Conservation (phyloP, 202 grass and related monocot species). For the Brachypodium distachyon region DNA sequence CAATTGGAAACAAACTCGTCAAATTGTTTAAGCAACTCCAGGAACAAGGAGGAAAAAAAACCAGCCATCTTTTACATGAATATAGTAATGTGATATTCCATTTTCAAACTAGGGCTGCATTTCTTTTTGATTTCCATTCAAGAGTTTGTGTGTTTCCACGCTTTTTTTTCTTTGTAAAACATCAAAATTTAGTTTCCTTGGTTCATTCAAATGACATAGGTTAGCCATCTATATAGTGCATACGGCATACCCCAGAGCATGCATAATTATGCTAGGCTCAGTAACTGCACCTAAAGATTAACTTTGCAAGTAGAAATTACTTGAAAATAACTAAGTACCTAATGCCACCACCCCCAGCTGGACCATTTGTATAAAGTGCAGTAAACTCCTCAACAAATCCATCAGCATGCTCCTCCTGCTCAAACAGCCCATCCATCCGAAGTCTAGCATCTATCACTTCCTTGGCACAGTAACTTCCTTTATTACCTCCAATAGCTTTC, state of each 20-base stretch:
- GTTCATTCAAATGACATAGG: neutral
- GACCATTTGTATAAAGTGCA: conserved; percentile 92
- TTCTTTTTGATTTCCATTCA: too few species aligned
- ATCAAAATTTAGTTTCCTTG: neutral
- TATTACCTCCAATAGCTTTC: conserved; percentile 43
- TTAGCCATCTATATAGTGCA: neutral
- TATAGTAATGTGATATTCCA: neutral
- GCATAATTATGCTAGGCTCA: neutral
- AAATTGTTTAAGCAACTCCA: conserved; percentile 9
- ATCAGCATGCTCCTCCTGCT: conserved; percentile 68
- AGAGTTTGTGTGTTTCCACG: too few species aligned
- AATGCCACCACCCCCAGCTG: conserved; percentile 80
- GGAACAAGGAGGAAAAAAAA: conserved; percentile 1
- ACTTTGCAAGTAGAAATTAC: neutral
- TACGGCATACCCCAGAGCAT: neutral
- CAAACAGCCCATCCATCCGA: conserved; percentile 87
- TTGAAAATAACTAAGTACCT: conserved; percentile 52
- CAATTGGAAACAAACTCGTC: conserved; percentile 31
- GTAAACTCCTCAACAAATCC: conserved; percentile 76
- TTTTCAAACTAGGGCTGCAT: too few species aligned
- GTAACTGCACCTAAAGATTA: neutral
- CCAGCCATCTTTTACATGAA: neutral
- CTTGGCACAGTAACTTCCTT: conserved; percentile 20
- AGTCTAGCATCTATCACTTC: conserved; percentile 65
- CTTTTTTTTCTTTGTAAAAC: too few species aligned